phyloP scores from a whole-genome alignment of 768 basidiomycete species.

The Chalciporus sphaerocephalus region DNA sequence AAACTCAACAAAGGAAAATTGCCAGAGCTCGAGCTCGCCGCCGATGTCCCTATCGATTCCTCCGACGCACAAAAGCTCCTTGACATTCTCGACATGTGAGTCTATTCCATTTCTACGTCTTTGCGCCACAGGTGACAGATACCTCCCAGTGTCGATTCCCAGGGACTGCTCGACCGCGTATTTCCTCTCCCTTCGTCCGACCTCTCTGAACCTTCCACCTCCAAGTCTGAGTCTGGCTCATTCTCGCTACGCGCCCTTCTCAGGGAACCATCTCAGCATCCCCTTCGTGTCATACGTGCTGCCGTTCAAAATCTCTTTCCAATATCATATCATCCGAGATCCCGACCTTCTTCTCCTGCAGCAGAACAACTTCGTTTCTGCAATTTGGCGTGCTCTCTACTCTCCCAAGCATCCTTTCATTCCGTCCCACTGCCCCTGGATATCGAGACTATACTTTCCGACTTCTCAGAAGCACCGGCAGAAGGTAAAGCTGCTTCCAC shows the following conservation, averaged over 20 bases:
- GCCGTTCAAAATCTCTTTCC: constrained; percentile 68
- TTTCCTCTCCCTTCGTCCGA: constrained; percentile 49
- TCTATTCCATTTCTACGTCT: background rate
- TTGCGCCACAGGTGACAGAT: constrained; percentile 3
- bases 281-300: constrained; percentile 53
- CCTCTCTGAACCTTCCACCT: constrained; percentile 40
- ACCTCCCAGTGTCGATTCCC: constrained; percentile 55
- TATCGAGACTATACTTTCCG: constrained; percentile 40
- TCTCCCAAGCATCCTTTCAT: constrained; percentile 63
- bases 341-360: constrained; percentile 58
- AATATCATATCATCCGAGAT: constrained; percentile 61
- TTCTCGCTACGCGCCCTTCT: constrained; percentile 58
- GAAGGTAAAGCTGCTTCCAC: constrained; percentile 25
- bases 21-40: constrained; percentile 35
- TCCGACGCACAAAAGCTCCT: constrained; percentile 52
- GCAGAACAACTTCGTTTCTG: constrained; percentile 72
- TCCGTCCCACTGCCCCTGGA: constrained; percentile 44
- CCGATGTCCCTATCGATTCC: constrained; percentile 44
- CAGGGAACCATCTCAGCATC: constrained; percentile 46
- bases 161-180: constrained; percentile 77
- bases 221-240: constrained; percentile 29
- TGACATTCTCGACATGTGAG: constrained; percentile 55
- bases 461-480: constrained; percentile 17
- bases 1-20: constrained; percentile 15
- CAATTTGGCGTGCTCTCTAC: constrained; percentile 63